Evolutionary conservation across 2,329 filamentous ascomycete genomes (phyloP).

Genomic region (Ceratocystis alfenasii): DNA sequence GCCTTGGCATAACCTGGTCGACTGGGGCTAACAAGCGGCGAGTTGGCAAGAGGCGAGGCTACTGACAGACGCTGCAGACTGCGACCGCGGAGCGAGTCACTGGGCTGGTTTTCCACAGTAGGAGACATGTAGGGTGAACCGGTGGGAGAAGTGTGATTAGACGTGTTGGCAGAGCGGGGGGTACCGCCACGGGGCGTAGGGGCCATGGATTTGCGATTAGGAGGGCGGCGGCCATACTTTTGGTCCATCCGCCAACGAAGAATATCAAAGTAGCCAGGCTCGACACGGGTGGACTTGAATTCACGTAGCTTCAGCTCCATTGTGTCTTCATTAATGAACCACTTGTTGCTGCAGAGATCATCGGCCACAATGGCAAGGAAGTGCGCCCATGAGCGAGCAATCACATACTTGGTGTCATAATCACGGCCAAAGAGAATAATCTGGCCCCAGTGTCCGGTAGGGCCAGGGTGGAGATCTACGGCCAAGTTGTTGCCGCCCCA

Average conservation of each 20-base stretch:
- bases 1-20: conserved; percentile 54
- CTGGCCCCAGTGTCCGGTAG: conserved; percentile 85
- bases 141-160: conserved; percentile 27
- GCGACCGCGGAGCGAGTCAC: conserved; percentile 53
- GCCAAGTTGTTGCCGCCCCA: conserved; percentile 98
- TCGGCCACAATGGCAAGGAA: conserved; percentile 82
- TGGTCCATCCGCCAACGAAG: conserved; percentile 91
- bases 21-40: conserved; percentile 52
- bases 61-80: conserved; percentile 54
- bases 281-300: conserved; percentile 79
- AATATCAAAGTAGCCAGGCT: conserved; percentile 89
- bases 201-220: conserved; percentile 43
- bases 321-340: conserved; percentile 83
- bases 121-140: conserved; percentile 56
- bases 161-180: conserved; percentile 31
- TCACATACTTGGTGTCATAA: conserved; percentile 96
- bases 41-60: conserved; percentile 36
- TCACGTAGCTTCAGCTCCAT: conserved; percentile 84
- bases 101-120: conserved; percentile 36
- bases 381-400: conserved; percentile 80
- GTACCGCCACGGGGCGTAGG: conserved; percentile 27
- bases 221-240: conserved; percentile 64
- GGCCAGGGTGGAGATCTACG: conserved; percentile 81
- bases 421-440: conserved; percentile 94
- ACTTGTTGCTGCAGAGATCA: conserved; percentile 79